A percentile compares a stretch with the other conserved stretches of the same genome.
Evolutionary conservation across 2,329 filamentous ascomycete species (phyloP).

Genomic region (Colletotrichum scovillei): DNA sequence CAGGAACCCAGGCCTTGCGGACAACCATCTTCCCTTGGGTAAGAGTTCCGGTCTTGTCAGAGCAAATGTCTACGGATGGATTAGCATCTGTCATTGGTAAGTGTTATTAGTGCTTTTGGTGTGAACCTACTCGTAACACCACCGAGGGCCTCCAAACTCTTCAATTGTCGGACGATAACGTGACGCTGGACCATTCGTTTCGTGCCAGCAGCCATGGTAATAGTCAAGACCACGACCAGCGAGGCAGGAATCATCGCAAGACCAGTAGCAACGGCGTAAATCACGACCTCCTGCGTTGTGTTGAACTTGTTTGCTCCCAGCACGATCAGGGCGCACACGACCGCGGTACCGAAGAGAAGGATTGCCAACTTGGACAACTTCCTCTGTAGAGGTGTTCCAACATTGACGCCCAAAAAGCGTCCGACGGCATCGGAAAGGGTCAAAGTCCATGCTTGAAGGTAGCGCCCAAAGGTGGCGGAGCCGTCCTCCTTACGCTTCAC

Average conservation of each 20-base stretch:
- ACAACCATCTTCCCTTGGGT: slow-evolving; percentile 66
- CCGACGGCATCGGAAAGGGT: slow-evolving; percentile 50
- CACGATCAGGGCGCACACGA: slow-evolving; percentile 58
- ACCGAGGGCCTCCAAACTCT: slow-evolving; percentile 64
- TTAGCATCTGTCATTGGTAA: neutral
- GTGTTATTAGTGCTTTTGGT: neutral
- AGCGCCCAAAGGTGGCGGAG: slow-evolving; percentile 43
- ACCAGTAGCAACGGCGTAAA: slow-evolving; percentile 58
- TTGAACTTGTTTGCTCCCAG: slow-evolving; percentile 55
- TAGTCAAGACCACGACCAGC: slow-evolving; percentile 64
- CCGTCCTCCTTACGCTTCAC: slow-evolving; percentile 58
- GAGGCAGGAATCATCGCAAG: slow-evolving; percentile 64
- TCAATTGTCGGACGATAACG: slow-evolving; percentile 64
- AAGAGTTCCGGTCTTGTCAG: slow-evolving; percentile 68
- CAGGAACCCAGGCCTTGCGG: slow-evolving; percentile 63
- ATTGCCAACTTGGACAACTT: slow-evolving; percentile 78
- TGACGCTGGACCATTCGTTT: slow-evolving; percentile 65
- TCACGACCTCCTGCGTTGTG: slow-evolving; percentile 52
- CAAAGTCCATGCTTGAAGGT: slow-evolving; percentile 49
- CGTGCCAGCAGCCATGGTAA: slow-evolving; percentile 68
- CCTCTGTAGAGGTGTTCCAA: slow-evolving; percentile 76
- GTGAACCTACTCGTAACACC: slow-evolving; percentile 53
- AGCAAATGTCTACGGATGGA: slow-evolving; percentile 58
- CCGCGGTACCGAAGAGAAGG: slow-evolving; percentile 71
- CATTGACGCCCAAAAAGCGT: slow-evolving; percentile 60